Evolutionary conservation across 2,329 filamentous ascomycete species (phyloP).

Genomic region (Chrysosporium queenslandicum): DNA sequence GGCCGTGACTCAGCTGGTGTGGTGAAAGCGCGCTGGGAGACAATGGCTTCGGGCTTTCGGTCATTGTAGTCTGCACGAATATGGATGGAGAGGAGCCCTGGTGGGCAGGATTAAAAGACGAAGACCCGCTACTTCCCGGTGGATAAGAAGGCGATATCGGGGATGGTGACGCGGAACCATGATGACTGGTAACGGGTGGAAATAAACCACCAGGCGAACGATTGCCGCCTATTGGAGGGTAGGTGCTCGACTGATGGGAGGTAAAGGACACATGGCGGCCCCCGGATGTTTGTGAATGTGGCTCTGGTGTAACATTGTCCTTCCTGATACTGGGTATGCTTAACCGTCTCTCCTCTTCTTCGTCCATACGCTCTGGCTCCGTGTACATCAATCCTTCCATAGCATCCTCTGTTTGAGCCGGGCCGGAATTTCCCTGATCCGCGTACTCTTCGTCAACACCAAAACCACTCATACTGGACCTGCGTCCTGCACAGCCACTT

Average conservation of each 20-base stretch:
- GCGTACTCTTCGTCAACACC: constrained; percentile 63
- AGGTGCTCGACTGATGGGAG: constrained; percentile 62
- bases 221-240: constrained; percentile 56
- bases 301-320: constrained; percentile 43
- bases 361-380: constrained; percentile 42
- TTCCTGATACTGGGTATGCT: constrained; percentile 63
- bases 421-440: constrained; percentile 34
- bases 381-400: constrained; percentile 57
- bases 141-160: constrained; percentile 41
- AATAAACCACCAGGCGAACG: constrained; percentile 48
- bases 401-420: constrained; percentile 40
- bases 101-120: constrained; percentile 28
- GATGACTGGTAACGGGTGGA: constrained; percentile 51
- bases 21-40: constrained; percentile 37
- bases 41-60: constrained; percentile 77
- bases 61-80: constrained; percentile 64
- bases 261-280: constrained; percentile 42
- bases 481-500: constrained; percentile 84
- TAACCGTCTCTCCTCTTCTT: constrained; percentile 39
- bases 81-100: constrained; percentile 44
- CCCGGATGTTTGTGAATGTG: constrained; percentile 13
- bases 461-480: constrained; percentile 76
- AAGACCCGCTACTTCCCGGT: constrained; percentile 26
- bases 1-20: constrained; percentile 30
- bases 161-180: constrained; percentile 47